Evolutionary conservation across 306 rosid genomes (phyloP), one percentile per base, ranked within the genome.

Genomic region (Myrica gale): DNA sequence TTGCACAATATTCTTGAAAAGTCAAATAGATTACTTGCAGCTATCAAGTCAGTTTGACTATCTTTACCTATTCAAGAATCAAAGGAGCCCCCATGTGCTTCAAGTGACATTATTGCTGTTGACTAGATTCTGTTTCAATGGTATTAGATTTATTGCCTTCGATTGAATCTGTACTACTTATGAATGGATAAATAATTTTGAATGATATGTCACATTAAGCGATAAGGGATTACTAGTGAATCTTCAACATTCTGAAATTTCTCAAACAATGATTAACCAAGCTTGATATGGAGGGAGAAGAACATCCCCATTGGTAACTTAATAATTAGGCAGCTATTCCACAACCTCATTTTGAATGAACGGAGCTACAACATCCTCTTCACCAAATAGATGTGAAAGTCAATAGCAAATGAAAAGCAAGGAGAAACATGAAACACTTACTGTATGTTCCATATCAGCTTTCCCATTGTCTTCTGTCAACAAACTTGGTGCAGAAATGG

Each of bases 391-490:
- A 13, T 39, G 9, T 23, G 39, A 57, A 57, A 56, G 37, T 52
- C 73, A 9, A 58, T 21, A 41, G 20, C 20, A 71, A 4, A 23
- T 32, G 45, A 76, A 6, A 69, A 76, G 75, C 26, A 68, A 51
- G 61, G 81, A 51, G 55, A 48, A 79, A 73, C 42, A 55, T 53
- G 61, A 21, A 61, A 48, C 43, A 57, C 90, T 92, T 80, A 95
- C 97, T 5, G 74, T 77, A 85, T 69, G 79, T 39, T 90, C 93
- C 21, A 77, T 77, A 73, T 83, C 92, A 82, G 88, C 71, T 74
- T 89, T 84, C 61, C 92, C 91, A 19, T 78, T 77, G 81, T 88
- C 89, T 26, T 88, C 93, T 82, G 78, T 75, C 78, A 76, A 75
- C 37, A 91, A 88, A 73, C 66, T 86, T 78, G 92, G 77, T 45